Base-by-base conservation (phyloP, 805 yeast genomes). In the Nakazawaea ambrosiae region DNA sequence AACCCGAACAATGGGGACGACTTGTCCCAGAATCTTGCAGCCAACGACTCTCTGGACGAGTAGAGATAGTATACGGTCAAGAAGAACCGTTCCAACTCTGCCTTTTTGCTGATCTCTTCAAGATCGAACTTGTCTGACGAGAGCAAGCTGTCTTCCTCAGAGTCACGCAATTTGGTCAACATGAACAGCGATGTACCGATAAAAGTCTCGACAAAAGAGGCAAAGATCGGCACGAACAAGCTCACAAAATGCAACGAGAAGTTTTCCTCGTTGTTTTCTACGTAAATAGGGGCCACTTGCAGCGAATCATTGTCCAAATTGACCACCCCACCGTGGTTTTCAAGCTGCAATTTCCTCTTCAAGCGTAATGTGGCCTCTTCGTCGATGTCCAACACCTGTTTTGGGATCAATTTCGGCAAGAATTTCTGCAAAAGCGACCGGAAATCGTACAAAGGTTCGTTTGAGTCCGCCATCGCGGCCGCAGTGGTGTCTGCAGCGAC, bases 31-130 rank as follows among this genome's bases (percentile, higher is more conserved):
- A 85, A 82, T 10, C 61, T 58, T 2, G 66, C 50, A 11, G 83
- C 71, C 6, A 79, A 59, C 1, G 70, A 68, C 1, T 79, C 75
- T 40, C 95, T 66, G 14, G 73, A 67, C 20, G 71, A 63, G 54
- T 81, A 88, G 6, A 86, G 66, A 53, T 73, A 83, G 30, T 79
- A 80, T 41, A 86, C 66, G 3, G 90, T 70, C 45, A 89, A 53
- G 51, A 86, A 89, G 50, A 90, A 85, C 44, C 96, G 68, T 55
- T 92, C 98, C 27, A 92, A 61, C 45, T 92, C 97, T 1, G 90
- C 85, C 48, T 80, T 77, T 19, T 81, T 75, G 1, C 86, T 70
- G 15, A 83, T 67, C 36, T 69, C 77, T 44, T 80, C 86, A 27
- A 81, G 57, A 40, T 75, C 68, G 16, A 78, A 57, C 27, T 66